Conservation (phyloP, 306 rosid genomes). For the Trichosanthes truncata region DNA sequence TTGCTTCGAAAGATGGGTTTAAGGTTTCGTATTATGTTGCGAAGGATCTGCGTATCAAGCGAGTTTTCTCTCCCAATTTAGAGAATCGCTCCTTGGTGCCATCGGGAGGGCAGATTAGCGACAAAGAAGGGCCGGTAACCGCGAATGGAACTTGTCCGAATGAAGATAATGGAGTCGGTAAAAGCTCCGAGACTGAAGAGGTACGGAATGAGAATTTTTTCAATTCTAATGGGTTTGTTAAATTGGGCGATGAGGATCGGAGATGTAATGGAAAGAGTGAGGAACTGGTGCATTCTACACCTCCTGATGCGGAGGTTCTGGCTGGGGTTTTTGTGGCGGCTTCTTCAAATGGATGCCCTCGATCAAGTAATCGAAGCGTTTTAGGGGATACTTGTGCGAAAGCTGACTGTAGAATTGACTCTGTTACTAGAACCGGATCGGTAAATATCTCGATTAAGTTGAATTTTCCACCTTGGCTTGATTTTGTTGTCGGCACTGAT, state of each 20-base stretch:
- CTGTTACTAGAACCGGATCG: constrained; percentile 19
- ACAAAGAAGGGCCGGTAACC: background rate
- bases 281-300: constrained; percentile 16
- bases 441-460: constrained; percentile 19
- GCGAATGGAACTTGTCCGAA: background rate
- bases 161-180: background rate
- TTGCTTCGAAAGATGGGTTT: background rate
- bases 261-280: constrained; percentile 6
- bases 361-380: background rate
- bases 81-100: background rate
- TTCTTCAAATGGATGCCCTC: constrained; percentile 11
- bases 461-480: background rate
- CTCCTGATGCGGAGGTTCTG: constrained; percentile 24
- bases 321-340: background rate
- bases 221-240: background rate
- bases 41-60: constrained; percentile 61
- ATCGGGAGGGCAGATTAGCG: background rate
- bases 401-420: background rate
- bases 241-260: background rate
- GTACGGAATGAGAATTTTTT: background rate
- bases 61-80: constrained; percentile 47
- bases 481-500: background rate
- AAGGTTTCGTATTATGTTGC: constrained; percentile 4
- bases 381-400: constrained; percentile 7
- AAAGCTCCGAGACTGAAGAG: background rate